Conservation (phyloP, 495 filamentous ascomycete genomes). For the Penicillium malachiteum region DNA sequence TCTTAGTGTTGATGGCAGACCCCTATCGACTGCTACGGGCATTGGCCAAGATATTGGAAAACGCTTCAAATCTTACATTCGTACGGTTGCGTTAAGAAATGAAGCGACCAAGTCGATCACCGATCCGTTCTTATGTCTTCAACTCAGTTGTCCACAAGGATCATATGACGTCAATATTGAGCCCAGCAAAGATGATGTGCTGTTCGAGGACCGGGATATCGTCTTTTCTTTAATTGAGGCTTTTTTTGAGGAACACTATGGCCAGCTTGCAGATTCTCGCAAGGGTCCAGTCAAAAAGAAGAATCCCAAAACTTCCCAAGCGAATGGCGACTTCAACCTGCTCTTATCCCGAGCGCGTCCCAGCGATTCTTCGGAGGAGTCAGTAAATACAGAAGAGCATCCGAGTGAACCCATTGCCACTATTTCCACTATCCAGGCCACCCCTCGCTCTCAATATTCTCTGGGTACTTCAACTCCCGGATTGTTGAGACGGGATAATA, state of each 20-base stretch:
- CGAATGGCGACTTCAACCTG: slow-evolving; percentile 18
- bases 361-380: background rate
- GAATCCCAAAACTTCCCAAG: background rate
- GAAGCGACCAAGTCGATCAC: slow-evolving; percentile 26
- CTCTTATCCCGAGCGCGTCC: slow-evolving; percentile 24
- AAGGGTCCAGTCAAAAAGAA: slow-evolving; percentile 7
- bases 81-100: slow-evolving; percentile 31
- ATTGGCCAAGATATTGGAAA: slow-evolving; percentile 64
- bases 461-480: too few relatives aligned
- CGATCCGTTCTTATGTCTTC: slow-evolving; percentile 72
- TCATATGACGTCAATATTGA: slow-evolving; percentile 90
- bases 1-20: slow-evolving; percentile 76
- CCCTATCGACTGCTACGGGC: slow-evolving; percentile 63
- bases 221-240: slow-evolving; percentile 54
- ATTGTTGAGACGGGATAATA: too few relatives aligned
- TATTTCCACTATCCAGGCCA: background rate
- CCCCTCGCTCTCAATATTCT: background rate
- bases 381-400: background rate
- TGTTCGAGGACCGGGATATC: slow-evolving; percentile 64
- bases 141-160: slow-evolving; percentile 65
- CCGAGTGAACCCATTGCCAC: background rate
- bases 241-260: slow-evolving; percentile 58
- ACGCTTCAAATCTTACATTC: slow-evolving; percentile 58
- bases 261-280: slow-evolving; percentile 26
- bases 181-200: slow-evolving; percentile 83